Evolutionary conservation across 371 early-diverging fungal species (phyloP).

Genomic region (Saksenaea oblongispora): DNA sequence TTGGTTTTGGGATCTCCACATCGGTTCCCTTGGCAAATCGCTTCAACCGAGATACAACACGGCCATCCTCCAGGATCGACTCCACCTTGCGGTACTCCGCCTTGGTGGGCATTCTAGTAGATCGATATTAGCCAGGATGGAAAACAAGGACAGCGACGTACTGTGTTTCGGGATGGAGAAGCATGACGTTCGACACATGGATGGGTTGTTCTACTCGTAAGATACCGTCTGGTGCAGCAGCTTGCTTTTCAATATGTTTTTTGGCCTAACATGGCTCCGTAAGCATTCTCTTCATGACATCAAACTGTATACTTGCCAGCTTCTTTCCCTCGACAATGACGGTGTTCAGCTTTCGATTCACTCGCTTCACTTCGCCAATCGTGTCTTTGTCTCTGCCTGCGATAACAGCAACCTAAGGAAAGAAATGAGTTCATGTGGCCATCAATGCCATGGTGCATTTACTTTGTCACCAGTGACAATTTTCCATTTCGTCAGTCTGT

Average conservation of each 20-base stretch:
- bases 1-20: conserved; percentile 48
- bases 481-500: conserved; percentile 44
- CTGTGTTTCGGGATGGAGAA: conserved; percentile 54
- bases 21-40: conserved; percentile 50
- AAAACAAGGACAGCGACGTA: conserved; percentile 21
- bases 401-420: conserved; percentile 49
- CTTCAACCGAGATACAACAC: conserved; percentile 36
- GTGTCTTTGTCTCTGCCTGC: conserved; percentile 56
- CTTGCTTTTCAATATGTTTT: conserved; percentile 51
- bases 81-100: conserved; percentile 44
- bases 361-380: conserved; percentile 50
- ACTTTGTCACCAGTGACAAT: conserved; percentile 55
- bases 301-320: conserved; percentile 26
- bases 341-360: conserved; percentile 41
- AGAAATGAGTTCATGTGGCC: not conserved
- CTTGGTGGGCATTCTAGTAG: conserved; percentile 35
- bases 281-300: not conserved
- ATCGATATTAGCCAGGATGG: not conserved
- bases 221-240: conserved; percentile 51
- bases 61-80: conserved; percentile 40
- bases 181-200: conserved; percentile 54
- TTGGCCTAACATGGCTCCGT: conserved; percentile 29
- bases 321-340: conserved; percentile 54
- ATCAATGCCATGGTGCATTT: not conserved
- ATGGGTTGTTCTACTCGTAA: conserved; percentile 49